These are phyloP conservation scores for Brettanomyces sp. DNA, from an alignment of 805 yeast species.

Conservation along the genomic window DNA sequence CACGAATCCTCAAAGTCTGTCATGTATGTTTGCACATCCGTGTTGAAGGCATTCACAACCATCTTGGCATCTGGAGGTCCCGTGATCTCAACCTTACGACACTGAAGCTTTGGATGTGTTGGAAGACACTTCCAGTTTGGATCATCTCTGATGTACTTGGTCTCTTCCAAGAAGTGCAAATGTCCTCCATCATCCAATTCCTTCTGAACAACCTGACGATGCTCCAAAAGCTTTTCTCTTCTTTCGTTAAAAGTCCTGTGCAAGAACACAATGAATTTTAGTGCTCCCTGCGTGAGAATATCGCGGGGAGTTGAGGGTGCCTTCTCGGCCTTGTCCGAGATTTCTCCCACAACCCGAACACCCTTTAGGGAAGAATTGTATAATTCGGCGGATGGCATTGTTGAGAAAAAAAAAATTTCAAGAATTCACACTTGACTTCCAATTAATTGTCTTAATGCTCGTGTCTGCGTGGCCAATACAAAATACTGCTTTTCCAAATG, in stretches of 20 bases:
- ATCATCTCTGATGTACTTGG: slow-evolving; percentile 60
- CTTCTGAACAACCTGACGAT: slow-evolving; percentile 53
- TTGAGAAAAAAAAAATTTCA: not conserved
- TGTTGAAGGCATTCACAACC: slow-evolving; percentile 75
- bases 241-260: slow-evolving; percentile 64
- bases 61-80: slow-evolving; percentile 82
- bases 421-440: no score
- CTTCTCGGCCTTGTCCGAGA: slow-evolving; percentile 24
- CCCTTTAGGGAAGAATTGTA: slow-evolving; percentile 32
- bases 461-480: no score
- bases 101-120: slow-evolving; percentile 61
- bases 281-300: slow-evolving; percentile 47
- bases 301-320: slow-evolving; percentile 40
- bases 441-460: no score
- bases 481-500: no score
- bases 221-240: slow-evolving; percentile 48
- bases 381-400: slow-evolving; percentile 14
- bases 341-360: slow-evolving; percentile 44
- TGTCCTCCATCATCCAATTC: slow-evolving; percentile 52
- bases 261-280: slow-evolving; percentile 60
- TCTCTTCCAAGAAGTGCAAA: slow-evolving; percentile 60
- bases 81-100: slow-evolving; percentile 74
- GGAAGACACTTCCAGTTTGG: slow-evolving; percentile 70
- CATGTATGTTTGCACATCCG: slow-evolving; percentile 75
- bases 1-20: slow-evolving; percentile 81